Base-by-base conservation (phyloP, 2,329 filamentous ascomycete genomes). In the Zymoseptoria passerinii region DNA sequence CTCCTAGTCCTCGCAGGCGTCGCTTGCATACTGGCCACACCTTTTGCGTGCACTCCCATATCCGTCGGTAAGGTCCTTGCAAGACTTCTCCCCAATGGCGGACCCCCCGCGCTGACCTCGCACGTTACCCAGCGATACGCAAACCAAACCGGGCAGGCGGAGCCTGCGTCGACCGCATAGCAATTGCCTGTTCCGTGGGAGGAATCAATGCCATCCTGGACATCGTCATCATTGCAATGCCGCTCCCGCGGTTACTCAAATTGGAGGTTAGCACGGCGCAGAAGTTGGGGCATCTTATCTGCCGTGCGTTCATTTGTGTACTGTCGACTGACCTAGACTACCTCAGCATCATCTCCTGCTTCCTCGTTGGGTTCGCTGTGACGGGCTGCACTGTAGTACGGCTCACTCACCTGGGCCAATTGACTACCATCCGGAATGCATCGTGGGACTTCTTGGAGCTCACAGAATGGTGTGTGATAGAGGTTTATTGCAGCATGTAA, bases 301-400 rank as follows among this genome's bases (percentile, higher is more conserved):
- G 1, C 13, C 50, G 4, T 29, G 20, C 50, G 10, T 18, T 28
- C 3, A 1, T 8, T 3, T 5, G 16, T n/a, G 28, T n/a, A n/a
- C 7, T 28, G n/a, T 27, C 9, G 23, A 28, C 50, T 20, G 23
- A 50, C 19, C 13, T 29, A 29, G n/a, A 5, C n/a, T 8, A 5
- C 8, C 23, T 13, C 19, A 52, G 50, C 23, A 52, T 52, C 50
- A 52, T 52, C 23, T 29, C 28, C n/a, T 27, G 23, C 20, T 67
- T 67, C 59, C 50, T 60, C 20, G 56, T 67, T 19, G 65, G 63
- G 28, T 58, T 64, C 13, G 58, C 65, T 52, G 65, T 65, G 51
- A 66, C 65, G 2, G 50, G 57, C 5, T 67, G 65, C 58, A 63
- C 59, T 35, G 58, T 67, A 13, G 59, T 66, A 20, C 63, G 63